phyloP scores from a whole-genome alignment of 2,329 filamentous ascomycete species.

The Aspergillus spinulosporus region DNA sequence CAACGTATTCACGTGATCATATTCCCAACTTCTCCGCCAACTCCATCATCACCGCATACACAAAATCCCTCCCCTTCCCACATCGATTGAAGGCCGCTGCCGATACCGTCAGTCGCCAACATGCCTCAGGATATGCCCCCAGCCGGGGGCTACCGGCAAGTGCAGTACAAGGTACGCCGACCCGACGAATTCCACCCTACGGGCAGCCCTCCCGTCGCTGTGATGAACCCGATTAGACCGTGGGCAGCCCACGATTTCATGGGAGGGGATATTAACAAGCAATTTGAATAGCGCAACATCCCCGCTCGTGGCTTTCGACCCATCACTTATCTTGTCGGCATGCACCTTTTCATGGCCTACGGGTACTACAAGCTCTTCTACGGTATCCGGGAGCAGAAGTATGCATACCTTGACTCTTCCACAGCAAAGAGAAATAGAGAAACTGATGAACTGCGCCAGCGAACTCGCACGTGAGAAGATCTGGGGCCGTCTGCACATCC shows the following conservation, averaged over 20 bases:
- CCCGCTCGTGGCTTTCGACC: conserved; percentile 89
- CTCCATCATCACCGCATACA: conserved; percentile 20
- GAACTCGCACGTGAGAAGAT: conserved; percentile 96
- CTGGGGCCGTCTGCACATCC: conserved; percentile 94
- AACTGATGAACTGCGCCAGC: conserved; percentile 50
- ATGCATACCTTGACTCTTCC: conserved; percentile 40
- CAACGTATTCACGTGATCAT: conserved; percentile 28
- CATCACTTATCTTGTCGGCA: conserved; percentile 71
- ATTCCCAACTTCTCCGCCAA: conserved; percentile 30
- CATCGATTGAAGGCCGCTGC: conserved; percentile 25
- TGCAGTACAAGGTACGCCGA: conserved; percentile 86
- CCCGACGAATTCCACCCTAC: background rate
- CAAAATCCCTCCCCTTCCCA: conserved; percentile 22
- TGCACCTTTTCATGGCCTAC: conserved; percentile 78
- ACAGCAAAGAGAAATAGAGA: background rate
- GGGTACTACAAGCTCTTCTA: conserved; percentile 85
- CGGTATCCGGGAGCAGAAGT: conserved; percentile 91
- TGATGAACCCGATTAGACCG: background rate
- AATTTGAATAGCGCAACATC: conserved; percentile 71
- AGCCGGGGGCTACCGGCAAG: conserved; percentile 85
- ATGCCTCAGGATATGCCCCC: conserved; percentile 99
- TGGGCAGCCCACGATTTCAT: background rate
- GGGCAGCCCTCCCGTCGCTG: background rate
- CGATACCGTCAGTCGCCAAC: conserved; percentile 36
- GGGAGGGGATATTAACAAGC: conserved; percentile 11